phyloP scores from a whole-genome alignment of 192 early-diverging fungal genomes.

The Endogone sp. region DNA sequence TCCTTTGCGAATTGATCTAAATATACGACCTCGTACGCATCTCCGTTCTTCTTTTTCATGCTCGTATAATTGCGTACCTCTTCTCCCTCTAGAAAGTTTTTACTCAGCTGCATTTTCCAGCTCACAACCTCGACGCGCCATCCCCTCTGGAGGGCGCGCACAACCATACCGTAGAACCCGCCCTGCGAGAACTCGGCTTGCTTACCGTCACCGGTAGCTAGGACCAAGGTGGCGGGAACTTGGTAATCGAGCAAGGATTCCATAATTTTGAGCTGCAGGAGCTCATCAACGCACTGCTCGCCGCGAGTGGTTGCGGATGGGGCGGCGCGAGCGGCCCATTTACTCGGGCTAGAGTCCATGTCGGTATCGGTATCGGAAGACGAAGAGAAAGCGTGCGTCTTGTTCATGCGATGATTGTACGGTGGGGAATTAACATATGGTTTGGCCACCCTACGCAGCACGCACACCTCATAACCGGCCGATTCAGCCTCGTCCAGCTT shows the following conservation, averaged over 20 bases:
- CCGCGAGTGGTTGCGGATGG: not conserved
- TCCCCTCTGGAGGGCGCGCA: conserved; percentile 34
- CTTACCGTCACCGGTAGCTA: conserved; percentile 39
- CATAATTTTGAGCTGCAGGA: conserved; percentile 43
- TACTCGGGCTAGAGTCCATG: not conserved
- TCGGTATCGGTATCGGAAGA: not conserved
- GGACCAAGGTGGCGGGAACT: conserved; percentile 34
- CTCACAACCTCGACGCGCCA: conserved; percentile 45
- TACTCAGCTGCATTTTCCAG: conserved; percentile 41
- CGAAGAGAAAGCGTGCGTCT: conserved; percentile 10
- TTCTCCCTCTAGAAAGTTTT: conserved; percentile 17
- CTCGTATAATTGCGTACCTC: not conserved
- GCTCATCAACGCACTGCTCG: conserved; percentile 45
- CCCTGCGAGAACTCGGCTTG: conserved; percentile 41
- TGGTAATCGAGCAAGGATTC: conserved; percentile 35
- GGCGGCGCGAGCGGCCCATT: not conserved
- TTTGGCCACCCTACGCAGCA: conserved; percentile 29
- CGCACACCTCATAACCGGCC: conserved; percentile 30
- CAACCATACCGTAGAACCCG: conserved; percentile 33
- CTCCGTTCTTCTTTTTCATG: too few relatives aligned
- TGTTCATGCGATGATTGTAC: conserved; percentile 25
- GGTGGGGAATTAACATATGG: conserved; percentile 8
- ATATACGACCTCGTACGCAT: not conserved
- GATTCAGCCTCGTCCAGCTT: conserved; percentile 27
- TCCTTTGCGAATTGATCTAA: not conserved